These are phyloP conservation scores for Starmerella sirachaensis DNA, from an alignment of 805 yeast species.

Conservation along the genomic window DNA sequence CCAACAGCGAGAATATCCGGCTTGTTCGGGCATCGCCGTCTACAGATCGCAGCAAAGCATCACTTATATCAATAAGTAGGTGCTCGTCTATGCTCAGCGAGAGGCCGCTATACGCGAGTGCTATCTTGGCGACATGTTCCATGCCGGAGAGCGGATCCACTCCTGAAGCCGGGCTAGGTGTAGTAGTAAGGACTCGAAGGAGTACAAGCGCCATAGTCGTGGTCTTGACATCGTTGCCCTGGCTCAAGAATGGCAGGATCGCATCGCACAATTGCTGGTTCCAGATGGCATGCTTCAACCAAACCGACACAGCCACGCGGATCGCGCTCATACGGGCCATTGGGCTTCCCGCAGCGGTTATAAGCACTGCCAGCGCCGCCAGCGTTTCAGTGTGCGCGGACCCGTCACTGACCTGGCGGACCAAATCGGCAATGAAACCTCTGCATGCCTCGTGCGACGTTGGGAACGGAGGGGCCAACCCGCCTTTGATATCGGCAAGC, in stretches of 20 bases:
- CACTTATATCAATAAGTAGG: conserved; percentile 6
- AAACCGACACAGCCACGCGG: conserved; percentile 5
- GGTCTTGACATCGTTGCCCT: background rate
- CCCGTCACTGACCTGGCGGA: conserved; percentile 2
- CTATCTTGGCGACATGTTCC: conserved; percentile 12
- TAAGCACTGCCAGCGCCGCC: conserved; percentile 9
- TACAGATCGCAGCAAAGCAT: too few relatives aligned
- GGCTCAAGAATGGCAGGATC: conserved; percentile 7
- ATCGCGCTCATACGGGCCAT: background rate
- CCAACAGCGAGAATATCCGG: conserved; percentile 4
- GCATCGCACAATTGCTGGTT: conserved; percentile 14
- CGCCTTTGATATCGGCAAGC: too few relatives aligned
- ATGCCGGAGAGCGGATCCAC: conserved; percentile 17
- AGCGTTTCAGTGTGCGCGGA: conserved; percentile 5
- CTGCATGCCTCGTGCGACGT: conserved; percentile 1
- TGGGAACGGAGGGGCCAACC: conserved; percentile 4
- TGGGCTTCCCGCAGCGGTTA: conserved; percentile 5
- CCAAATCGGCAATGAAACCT: background rate
- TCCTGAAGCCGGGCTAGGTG: conserved; percentile 2
- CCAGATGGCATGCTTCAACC: conserved; percentile 7
- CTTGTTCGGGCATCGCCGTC: background rate
- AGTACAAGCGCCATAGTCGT: conserved; percentile 4
- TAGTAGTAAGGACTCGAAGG: conserved; percentile 6
- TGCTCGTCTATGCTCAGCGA: conserved; percentile 11
- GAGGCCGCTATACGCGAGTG: background rate